These are phyloP conservation scores for Rugosomyces carneus DNA, from an alignment of 1,284 basidiomycete genomes.

Conservation along the genomic window DNA sequence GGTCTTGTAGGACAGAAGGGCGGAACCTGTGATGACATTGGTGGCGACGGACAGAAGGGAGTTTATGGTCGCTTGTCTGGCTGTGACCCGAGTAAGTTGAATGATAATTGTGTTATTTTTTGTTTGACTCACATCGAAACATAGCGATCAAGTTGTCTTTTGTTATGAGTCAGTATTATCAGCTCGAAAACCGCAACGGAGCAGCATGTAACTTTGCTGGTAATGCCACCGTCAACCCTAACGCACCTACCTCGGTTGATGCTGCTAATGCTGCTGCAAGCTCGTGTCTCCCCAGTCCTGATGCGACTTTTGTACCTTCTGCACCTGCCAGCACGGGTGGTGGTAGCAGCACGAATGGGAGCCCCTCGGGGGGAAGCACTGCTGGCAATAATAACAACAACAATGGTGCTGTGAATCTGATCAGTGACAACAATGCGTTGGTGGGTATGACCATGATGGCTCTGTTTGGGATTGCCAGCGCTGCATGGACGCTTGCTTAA, in stretches of 20 bases:
- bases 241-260: constrained; percentile 44
- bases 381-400: constrained; percentile 11
- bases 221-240: constrained; percentile 74
- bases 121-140: constrained; percentile 11
- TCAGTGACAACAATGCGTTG: constrained; percentile 32
- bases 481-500: constrained; percentile 36
- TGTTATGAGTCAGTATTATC: constrained; percentile 79
- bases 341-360: constrained; percentile 20
- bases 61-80: constrained; percentile 69
- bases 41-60: constrained; percentile 68
- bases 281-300: constrained; percentile 66
- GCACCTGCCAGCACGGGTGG: constrained; percentile 32
- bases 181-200: constrained; percentile 50
- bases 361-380: constrained; percentile 13
- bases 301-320: constrained; percentile 63
- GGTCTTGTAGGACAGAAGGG: constrained; percentile 58
- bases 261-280: constrained; percentile 58
- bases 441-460: constrained; percentile 37
- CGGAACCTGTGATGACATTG: constrained; percentile 63
- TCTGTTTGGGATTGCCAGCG: constrained; percentile 34
- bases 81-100: constrained; percentile 65
- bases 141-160: constrained; percentile 74
- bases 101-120: no score
- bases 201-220: constrained; percentile 73
- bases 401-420: constrained; percentile 25